Percentiles rank a stretch among this genome's conserved stretches.
Evolutionary conservation across 129 eudicot genomes (phyloP).

Genomic region (Pittosporum tobira): DNA sequence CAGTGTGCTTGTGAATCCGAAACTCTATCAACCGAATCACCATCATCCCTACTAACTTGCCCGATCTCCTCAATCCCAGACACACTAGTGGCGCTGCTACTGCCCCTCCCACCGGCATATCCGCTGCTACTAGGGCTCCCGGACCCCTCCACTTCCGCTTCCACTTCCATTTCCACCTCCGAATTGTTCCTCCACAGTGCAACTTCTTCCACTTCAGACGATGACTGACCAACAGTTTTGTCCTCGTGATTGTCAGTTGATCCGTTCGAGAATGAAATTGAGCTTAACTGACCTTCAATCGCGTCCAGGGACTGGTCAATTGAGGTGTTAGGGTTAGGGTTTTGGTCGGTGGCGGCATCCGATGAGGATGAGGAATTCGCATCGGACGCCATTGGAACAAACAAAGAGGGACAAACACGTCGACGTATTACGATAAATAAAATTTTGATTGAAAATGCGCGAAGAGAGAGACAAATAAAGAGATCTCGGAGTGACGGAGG

Average conservation of each 20-base stretch:
- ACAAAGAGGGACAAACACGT: neutral
- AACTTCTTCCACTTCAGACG: slow-evolving; percentile 8
- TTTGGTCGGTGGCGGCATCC: slow-evolving; percentile 27
- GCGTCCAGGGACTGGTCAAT: slow-evolving; percentile 56
- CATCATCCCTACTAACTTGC: slow-evolving; percentile 15
- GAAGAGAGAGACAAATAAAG: neutral
- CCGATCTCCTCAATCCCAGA: slow-evolving; percentile 39
- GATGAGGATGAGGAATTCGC: slow-evolving; percentile 37
- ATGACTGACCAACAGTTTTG: slow-evolving; percentile 5
- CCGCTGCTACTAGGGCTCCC: slow-evolving; percentile 92
- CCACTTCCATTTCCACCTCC: slow-evolving; percentile 29
- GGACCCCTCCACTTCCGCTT: slow-evolving; percentile 31
- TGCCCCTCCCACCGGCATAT: slow-evolving; percentile 90
- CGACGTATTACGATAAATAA: neutral
- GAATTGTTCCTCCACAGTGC: slow-evolving; percentile 41
- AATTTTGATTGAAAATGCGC: neutral
- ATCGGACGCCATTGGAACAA: slow-evolving; percentile 38
- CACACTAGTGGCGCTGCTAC: slow-evolving; percentile 42
- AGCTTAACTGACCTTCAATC: slow-evolving; percentile 50
- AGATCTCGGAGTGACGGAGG: neutral
- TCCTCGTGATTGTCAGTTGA: slow-evolving; percentile 14
- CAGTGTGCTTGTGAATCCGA: slow-evolving; percentile 34
- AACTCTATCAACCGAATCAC: slow-evolving; percentile 24
- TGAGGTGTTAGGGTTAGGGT: slow-evolving; percentile 39
- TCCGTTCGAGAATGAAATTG: slow-evolving; percentile 36